Conservation (phyloP, 2,329 filamentous ascomycete species). For the Colletotrichum tabaci region DNA sequence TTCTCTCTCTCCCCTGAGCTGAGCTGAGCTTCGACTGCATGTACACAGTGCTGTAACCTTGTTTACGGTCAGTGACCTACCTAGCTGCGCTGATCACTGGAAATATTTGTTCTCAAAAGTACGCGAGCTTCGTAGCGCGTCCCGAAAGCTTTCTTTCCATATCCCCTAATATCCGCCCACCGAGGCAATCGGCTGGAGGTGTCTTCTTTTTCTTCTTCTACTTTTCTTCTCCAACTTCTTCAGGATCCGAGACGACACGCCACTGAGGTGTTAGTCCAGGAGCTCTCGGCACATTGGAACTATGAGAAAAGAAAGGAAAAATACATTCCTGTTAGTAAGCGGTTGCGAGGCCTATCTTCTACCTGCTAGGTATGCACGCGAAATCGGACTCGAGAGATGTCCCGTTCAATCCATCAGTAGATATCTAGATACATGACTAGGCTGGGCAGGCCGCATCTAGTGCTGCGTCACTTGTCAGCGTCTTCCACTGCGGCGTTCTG, state of each 20-base stretch:
- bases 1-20: not conserved
- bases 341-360: not conserved
- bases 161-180: too few relatives aligned
- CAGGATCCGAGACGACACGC: not conserved
- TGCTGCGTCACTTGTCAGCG: not conserved
- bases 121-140: too few relatives aligned
- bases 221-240: too few relatives aligned
- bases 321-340: not conserved
- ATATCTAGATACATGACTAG: too few relatives aligned
- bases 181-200: too few relatives aligned
- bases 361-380: not conserved
- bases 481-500: not conserved
- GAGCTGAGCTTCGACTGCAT: not conserved
- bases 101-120: not conserved
- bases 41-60: constrained; percentile 8
- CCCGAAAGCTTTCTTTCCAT: too few relatives aligned
- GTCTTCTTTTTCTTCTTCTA: not conserved
- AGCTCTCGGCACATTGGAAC: not conserved
- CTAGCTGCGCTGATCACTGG: not conserved
- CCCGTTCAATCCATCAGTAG: not conserved
- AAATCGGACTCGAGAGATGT: not conserved
- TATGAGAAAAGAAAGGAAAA: not conserved
- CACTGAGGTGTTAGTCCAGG: not conserved
- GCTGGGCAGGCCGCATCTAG: not conserved
- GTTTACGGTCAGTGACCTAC: not conserved